phyloP scores from a whole-genome alignment of 192 early-diverging fungal genomes.

The Glomus cerebriforme region DNA sequence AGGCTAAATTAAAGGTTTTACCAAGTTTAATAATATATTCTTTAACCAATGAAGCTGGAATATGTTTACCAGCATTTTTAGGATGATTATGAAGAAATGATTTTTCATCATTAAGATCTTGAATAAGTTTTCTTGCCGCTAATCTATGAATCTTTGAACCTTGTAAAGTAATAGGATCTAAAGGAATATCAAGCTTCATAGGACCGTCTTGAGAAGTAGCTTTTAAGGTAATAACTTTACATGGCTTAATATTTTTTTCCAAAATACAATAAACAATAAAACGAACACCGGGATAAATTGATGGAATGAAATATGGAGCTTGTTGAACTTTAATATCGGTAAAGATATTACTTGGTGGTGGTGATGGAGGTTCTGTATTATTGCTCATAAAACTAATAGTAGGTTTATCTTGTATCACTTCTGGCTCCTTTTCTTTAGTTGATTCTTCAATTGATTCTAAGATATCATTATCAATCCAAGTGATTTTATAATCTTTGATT shows the following conservation, averaged over 20 bases:
- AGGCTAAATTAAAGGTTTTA: neutral
- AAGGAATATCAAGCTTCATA: neutral
- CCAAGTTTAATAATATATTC: constrained; percentile 2
- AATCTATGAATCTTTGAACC: constrained; percentile 25
- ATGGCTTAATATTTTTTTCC: neutral
- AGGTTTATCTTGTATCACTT: neutral
- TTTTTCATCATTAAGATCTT: constrained; percentile 23
- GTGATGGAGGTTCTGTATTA: neutral
- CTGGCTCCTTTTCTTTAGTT: neutral
- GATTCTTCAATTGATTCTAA: too few relatives aligned
- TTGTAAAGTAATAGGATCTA: constrained; percentile 18
- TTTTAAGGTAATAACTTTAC: neutral
- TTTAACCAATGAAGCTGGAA: neutral
- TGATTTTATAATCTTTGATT: constrained; percentile 49
- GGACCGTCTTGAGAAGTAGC: constrained; percentile 22
- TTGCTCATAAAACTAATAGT: neutral
- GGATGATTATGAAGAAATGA: constrained; percentile 16
- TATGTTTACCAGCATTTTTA: neutral
- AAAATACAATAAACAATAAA: constrained; percentile 21
- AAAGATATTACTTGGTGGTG: neutral
- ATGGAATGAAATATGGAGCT: constrained; percentile 16
- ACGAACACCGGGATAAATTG: constrained; percentile 15
- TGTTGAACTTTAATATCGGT: neutral
- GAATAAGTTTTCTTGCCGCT: constrained; percentile 28
- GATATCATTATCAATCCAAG: neutral